Evolutionary conservation across 2,329 filamentous ascomycete species (phyloP), one percentile per base, ranked within the genome.

Genomic region (Cytospora mali): DNA sequence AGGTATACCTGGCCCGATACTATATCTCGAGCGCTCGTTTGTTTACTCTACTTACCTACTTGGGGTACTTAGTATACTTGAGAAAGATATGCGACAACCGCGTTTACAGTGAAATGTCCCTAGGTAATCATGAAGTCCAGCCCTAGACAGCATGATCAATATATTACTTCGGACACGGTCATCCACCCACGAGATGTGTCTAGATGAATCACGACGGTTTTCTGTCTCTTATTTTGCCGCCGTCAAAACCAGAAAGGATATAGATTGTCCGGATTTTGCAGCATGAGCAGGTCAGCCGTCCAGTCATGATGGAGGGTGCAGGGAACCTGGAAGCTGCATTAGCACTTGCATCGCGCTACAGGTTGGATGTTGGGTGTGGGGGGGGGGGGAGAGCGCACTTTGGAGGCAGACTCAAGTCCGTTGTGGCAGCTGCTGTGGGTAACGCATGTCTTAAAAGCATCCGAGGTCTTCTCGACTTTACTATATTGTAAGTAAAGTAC

Each of bases 241-340:
- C 57, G 35, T 51, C 42, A 60, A 28, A 51, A 29, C 57, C 57
- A 51, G 49, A 54, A 54, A 42, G 57, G 51, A 18, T 48, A 46
- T 46, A 16, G 28, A 18, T 31, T 54, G 28, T n/a, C n/a, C n/a
- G n/a, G n/a, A n/a, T n/a, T n/a, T n/a, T 54, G 57, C 58, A 33
- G 50, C 58, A 54, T 54, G 58, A 54, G 58, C 58, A 60, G 51
- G 58, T 60, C 58, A 60, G 58, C 58, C 58, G 58, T 54, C 58
- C 58, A 60, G 53, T 60, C 28, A 29, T 10, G 25, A 46, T 54
- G 35, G 21, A 60, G 50, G 58, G 39, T 25, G 58, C 28, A 48
- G 28, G 35, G 50, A 49, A 51, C 27, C 28, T 60, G 52, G 58
- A 60, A 42, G 58, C 58, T 60, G 58, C 58, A 60, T 60, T 54